These are phyloP conservation scores for Cercospora sesami DNA, from an alignment of 2,329 filamentous ascomycete genomes.

Conservation along the genomic window DNA sequence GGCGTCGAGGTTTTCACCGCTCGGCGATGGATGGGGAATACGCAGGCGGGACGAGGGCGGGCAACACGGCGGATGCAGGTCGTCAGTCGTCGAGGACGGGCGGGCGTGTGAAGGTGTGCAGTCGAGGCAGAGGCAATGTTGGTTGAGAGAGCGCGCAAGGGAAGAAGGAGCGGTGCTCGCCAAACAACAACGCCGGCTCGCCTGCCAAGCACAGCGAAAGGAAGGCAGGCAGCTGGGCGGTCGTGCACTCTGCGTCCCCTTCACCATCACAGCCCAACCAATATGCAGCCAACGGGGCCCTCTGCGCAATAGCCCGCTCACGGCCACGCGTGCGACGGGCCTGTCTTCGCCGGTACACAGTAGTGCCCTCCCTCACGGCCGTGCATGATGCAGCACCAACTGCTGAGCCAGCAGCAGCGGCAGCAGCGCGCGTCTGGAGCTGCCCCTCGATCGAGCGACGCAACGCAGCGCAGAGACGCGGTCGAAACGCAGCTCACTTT, in stretches of 20 bases:
- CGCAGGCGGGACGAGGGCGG: not conserved
- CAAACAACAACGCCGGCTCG: not conserved
- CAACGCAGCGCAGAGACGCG: not conserved
- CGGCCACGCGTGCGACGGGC: not conserved
- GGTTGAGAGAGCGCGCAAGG: not conserved
- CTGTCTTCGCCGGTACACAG: not conserved
- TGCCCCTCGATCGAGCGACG: not conserved
- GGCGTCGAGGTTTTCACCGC: constrained; percentile 13
- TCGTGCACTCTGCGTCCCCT: not conserved
- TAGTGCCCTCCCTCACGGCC: not conserved
- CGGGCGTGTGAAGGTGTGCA: not conserved
- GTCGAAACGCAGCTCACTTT: not conserved
- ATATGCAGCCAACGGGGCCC: not conserved
- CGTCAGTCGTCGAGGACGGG: not conserved
- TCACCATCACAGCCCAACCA: constrained; percentile 1
- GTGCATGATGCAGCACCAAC: not conserved
- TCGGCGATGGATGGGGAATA: not conserved
- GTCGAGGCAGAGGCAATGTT: not conserved
- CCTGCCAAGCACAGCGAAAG: not conserved
- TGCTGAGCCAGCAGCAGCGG: not conserved
- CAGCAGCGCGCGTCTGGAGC: not conserved
- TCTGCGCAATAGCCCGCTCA: not conserved
- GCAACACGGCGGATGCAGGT: not conserved
- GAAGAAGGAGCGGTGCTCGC: not conserved
- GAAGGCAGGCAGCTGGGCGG: not conserved